Base-by-base conservation (phyloP, 192 early-diverging fungal genomes). In the Coemansia sp. region DNA sequence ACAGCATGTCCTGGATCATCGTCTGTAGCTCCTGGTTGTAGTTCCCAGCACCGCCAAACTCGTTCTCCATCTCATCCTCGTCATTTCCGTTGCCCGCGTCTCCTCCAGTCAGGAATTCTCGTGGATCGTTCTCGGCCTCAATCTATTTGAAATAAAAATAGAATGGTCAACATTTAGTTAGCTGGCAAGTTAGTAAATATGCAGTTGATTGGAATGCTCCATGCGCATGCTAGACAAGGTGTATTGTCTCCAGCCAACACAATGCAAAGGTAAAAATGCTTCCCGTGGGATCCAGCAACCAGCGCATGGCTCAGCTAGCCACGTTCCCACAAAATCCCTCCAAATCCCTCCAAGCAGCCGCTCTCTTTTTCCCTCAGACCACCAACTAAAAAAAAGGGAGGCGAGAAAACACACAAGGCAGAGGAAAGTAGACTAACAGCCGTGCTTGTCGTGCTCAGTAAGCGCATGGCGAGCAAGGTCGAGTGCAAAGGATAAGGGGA, bases 41-140 rank as follows among this genome's bases (percentile, higher is more conserved):
- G 53, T 73, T 82, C n/a, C 79, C 79, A n/a, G 79, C 79, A 9
- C 79, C 79, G 61, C 79, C 79, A 76, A 82, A 82, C 75, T 82
- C 79, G 65, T 77, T 76, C 38, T 82, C 79, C 79, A 82, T 82
- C 46, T 82, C 79, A 54, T 82, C 79, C 39, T 76, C 73, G 7
- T 81, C 67, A n/a, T 55, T 13, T 6, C 22, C 61, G 12, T 76
- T 74, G 22, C 50, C 68, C n/a, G 32, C 63, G 10, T 42, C 63
- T 5, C 46, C 10, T 3, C 70, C 59, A n/a, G 64, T 75, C 50
- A 71, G 51, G 38, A 82, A 82, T 13, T 82, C 79, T 4, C 80
- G 80, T 16, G 80, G 80, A 49, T 83, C 74, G 61, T 83, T 83
- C 13, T 71, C 68, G 0, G 71, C 9, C 56, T 69, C 65, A 61